Evolutionary conservation across 345 rosid genomes (phyloP).

Genomic region (Streptanthus diversifolius): DNA sequence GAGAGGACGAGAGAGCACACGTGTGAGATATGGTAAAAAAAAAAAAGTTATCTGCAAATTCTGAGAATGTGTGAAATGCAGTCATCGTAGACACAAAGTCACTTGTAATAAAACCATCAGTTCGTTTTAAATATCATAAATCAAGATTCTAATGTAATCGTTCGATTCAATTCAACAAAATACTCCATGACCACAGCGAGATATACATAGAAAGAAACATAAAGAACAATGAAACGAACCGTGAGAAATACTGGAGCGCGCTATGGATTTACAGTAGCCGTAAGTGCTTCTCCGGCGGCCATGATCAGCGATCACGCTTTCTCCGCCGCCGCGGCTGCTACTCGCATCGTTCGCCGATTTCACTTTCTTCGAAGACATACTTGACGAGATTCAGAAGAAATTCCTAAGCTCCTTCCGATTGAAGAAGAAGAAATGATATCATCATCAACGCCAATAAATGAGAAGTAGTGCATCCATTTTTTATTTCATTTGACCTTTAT

Average conservation of each 20-base stretch:
- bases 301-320: conserved; percentile 55
- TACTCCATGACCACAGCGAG: not conserved
- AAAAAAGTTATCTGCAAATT: conserved; percentile 23
- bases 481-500: not conserved
- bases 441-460: not conserved
- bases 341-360: conserved; percentile 61
- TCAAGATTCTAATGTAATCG: not conserved
- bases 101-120: not conserved
- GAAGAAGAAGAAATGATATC: not conserved
- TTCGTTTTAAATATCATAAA: not conserved
- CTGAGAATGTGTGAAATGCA: conserved; percentile 3
- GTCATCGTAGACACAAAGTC: not conserved
- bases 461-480: not conserved
- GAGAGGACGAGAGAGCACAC: conserved; percentile 10
- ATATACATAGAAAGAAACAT: not conserved
- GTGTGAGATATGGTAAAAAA: conserved; percentile 20
- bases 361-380: conserved; percentile 31
- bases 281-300: conserved; percentile 53
- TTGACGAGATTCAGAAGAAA: not conserved
- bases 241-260: conserved; percentile 54
- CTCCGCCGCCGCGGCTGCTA: conserved; percentile 55
- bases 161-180: not conserved
- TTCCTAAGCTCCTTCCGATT: not conserved
- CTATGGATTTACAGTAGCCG: conserved; percentile 67
- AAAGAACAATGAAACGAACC: conserved; percentile 40